Evolutionary conservation across 2,329 filamentous ascomycete species (phyloP).

Genomic region (Mollisia scopiformis): DNA sequence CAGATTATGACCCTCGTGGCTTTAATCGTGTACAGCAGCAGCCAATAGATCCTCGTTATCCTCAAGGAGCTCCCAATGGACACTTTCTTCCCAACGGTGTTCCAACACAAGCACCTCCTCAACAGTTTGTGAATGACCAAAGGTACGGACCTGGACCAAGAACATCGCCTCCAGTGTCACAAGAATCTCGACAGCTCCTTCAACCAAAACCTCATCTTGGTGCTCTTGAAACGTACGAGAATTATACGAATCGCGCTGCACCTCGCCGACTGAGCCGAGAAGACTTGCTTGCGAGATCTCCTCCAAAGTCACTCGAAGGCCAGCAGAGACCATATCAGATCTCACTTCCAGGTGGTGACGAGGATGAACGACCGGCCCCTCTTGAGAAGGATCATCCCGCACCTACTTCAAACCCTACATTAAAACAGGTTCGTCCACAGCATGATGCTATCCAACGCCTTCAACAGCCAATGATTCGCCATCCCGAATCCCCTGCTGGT

Average conservation of each 20-base stretch:
- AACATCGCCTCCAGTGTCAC: not conserved
- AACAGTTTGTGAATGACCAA: not conserved
- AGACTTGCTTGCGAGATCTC: slow-evolving; percentile 35
- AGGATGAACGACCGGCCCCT: slow-evolving; percentile 7
- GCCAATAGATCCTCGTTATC: slow-evolving; percentile 2
- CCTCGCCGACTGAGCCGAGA: slow-evolving; percentile 26
- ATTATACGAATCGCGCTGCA: slow-evolving; percentile 6
- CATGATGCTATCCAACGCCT: slow-evolving; percentile 21
- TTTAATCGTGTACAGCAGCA: slow-evolving; percentile 23
- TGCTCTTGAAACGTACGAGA: slow-evolving; percentile 5
- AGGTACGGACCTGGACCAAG: not conserved
- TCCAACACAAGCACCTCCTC: not conserved
- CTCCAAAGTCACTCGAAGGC: slow-evolving; percentile 27
- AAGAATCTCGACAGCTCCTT: not conserved
- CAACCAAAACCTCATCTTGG: slow-evolving; percentile 1
- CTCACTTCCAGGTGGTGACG: slow-evolving; percentile 28
- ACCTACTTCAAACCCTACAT: not conserved
- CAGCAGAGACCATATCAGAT: slow-evolving; percentile 38
- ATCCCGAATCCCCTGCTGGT: slow-evolving; percentile 30
- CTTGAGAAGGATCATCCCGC: slow-evolving; percentile 15
- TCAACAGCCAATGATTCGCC: slow-evolving; percentile 26
- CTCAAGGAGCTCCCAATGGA: not conserved
- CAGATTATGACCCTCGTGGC: slow-evolving; percentile 32
- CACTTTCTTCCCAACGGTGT: not conserved
- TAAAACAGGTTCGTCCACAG: not conserved